Conservation (phyloP, 2,329 filamentous ascomycete genomes). For the Cercospora zeae-maydis region DNA sequence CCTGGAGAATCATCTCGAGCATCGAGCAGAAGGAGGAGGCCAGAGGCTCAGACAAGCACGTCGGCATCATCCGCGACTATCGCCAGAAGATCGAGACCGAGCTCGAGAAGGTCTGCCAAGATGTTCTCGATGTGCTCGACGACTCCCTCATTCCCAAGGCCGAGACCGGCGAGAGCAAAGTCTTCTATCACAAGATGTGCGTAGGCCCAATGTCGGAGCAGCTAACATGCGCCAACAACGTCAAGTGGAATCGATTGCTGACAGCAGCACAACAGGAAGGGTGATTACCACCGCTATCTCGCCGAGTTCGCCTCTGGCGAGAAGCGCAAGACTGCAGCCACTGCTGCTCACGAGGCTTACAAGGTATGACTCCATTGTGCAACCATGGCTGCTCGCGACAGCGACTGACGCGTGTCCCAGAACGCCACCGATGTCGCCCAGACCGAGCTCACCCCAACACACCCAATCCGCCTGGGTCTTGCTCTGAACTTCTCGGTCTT, state of each 20-base stretch:
- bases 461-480: slow-evolving; percentile 95
- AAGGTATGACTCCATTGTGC: slow-evolving; percentile 62
- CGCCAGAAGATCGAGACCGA: slow-evolving; percentile 97
- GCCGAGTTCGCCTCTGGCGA: slow-evolving; percentile 90
- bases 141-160: slow-evolving; percentile 92
- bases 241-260: background rate
- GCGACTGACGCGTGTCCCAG: slow-evolving; percentile 46
- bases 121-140: slow-evolving; percentile 93
- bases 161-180: slow-evolving; percentile 96
- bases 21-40: slow-evolving; percentile 99
- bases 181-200: slow-evolving; percentile 99
- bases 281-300: slow-evolving; percentile 93
- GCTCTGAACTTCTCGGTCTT: slow-evolving; percentile 99
- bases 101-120: slow-evolving; percentile 96
- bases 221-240: background rate
- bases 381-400: slow-evolving; percentile 14
- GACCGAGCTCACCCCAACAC: slow-evolving; percentile 93
- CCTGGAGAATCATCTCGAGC: slow-evolving; percentile 98
- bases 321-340: slow-evolving; percentile 85
- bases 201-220: slow-evolving; percentile 38
- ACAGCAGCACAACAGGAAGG: slow-evolving; percentile 65
- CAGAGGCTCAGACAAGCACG: slow-evolving; percentile 95
- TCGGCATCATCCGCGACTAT: slow-evolving; percentile 91
- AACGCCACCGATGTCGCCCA: slow-evolving; percentile 97
- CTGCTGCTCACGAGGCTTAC: slow-evolving; percentile 89